Base-by-base conservation (phyloP, 805 yeast species). In the Cyberlindnera veronae region DNA sequence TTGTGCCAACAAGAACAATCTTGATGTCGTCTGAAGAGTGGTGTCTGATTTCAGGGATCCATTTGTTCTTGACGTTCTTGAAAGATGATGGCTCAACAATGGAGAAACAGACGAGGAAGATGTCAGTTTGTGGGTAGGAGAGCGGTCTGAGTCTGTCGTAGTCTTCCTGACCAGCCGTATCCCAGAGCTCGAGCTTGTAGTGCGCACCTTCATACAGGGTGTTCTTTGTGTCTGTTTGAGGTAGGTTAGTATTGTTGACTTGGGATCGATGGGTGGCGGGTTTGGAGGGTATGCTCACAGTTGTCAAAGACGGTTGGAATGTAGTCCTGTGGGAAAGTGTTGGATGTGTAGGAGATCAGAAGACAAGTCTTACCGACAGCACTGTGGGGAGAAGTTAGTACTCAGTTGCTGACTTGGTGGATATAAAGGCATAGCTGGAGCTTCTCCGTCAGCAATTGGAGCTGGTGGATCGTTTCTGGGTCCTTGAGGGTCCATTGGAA, bases 321-420 rank as follows among this genome's bases (percentile, higher is more conserved):
- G 62, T 89, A 89, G 56, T 89, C 96, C 52, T 84, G 86, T 6
- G 96, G 96, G 63, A 89, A 89, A 23, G 95, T 85, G 61, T 88
- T 89, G 38, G 95, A 86, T 21, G 96, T 89, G 66, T 89, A 89
- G 18, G 91, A 80, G 48, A 89, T 88, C 46, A 89, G 74, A 42
- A 88, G 70, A 58, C 95, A 88, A 3, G 96, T 89, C 61, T 88
- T 89, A 65, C 97, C 97, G 32, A 89, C 96, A 40, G 95, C 95
- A 64, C 82, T 68, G 32, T n/a, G n/a, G n/a, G n/a, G n/a, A n/a
- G n/a, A 22, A 13, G 26, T 21, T n/a, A 29, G 6, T n/a, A n/a
- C n/a, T n/a, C n/a, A n/a, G n/a, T n/a, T n/a, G n/a, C n/a, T n/a
- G n/a, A n/a, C n/a, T n/a, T n/a, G n/a, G n/a, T n/a, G n/a, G n/a